These are phyloP conservation scores for Scedosporium minutisporum DNA, from an alignment of 2,329 filamentous ascomycete genomes.

Conservation along the genomic window DNA sequence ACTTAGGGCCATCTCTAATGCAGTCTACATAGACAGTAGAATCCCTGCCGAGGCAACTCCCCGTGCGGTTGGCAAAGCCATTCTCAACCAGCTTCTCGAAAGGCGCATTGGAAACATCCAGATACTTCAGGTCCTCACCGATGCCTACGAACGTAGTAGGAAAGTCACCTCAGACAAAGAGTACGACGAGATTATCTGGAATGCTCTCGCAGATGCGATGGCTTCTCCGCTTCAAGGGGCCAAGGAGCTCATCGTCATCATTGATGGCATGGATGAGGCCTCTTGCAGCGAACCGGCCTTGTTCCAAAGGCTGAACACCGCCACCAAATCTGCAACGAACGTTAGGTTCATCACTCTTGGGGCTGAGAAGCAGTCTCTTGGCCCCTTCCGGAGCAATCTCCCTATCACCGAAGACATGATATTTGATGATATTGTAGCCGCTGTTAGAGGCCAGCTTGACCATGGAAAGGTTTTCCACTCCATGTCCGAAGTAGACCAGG, in stretches of 20 bases:
- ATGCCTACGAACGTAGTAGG: slow-evolving; percentile 19
- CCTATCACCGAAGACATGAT: slow-evolving; percentile 1
- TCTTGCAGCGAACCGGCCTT: slow-evolving; percentile 18
- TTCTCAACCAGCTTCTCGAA: slow-evolving; percentile 26
- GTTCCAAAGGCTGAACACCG: slow-evolving; percentile 17
- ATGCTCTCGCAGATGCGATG: slow-evolving; percentile 20
- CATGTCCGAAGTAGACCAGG: slow-evolving; percentile 21
- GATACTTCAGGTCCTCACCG: slow-evolving; percentile 23
- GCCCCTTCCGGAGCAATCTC: background rate
- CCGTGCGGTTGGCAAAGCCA: slow-evolving; percentile 21
- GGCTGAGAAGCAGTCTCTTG: background rate
- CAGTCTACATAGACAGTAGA: slow-evolving; percentile 16
- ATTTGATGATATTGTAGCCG: slow-evolving; percentile 3
- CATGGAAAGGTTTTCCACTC: slow-evolving; percentile 13
- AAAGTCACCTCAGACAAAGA: slow-evolving; percentile 15
- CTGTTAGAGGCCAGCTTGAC: slow-evolving; percentile 15
- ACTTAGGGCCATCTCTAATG: background rate
- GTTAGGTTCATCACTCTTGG: slow-evolving; percentile 5
- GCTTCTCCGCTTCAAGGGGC: slow-evolving; percentile 17
- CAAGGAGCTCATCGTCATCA: slow-evolving; percentile 24
- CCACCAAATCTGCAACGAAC: slow-evolving; percentile 12
- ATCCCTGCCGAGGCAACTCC: slow-evolving; percentile 20
- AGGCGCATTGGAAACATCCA: slow-evolving; percentile 27
- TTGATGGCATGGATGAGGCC: slow-evolving; percentile 27
- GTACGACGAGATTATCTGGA: slow-evolving; percentile 26